Evolutionary conservation across 148 eudicot species (phyloP).

Genomic region (Diospyros lotus): DNA sequence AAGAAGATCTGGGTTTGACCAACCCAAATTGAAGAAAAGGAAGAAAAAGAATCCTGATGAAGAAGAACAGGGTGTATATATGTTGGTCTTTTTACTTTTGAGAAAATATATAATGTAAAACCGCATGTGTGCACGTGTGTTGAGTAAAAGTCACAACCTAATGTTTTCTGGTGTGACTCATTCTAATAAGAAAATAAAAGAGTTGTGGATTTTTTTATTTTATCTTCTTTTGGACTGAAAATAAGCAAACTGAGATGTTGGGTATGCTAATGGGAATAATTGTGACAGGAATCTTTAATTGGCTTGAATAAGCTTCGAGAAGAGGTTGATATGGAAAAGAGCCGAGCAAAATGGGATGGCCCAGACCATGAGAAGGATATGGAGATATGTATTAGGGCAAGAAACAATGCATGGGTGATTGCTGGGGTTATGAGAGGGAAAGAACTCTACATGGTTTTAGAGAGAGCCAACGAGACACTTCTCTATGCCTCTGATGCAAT

Average conservation of each 20-base stretch:
- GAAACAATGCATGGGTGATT: conserved; percentile 90
- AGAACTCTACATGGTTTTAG: conserved; percentile 90
- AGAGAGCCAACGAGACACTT: conserved; percentile 89
- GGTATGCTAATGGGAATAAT: background rate
- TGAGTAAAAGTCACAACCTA: background rate
- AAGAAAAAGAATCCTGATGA: too few relatives aligned
- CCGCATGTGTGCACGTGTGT: too few relatives aligned
- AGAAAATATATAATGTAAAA: too few relatives aligned
- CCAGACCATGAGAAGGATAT: conserved; percentile 60
- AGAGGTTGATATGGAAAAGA: conserved; percentile 79
- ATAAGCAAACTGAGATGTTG: background rate
- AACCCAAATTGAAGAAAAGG: too few relatives aligned
- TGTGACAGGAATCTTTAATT: conserved; percentile 75
- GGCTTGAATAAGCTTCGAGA: conserved; percentile 79
- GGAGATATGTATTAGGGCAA: conserved; percentile 82
- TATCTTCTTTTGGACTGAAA: background rate
- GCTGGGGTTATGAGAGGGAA: conserved; percentile 76
- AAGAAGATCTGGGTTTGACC: too few relatives aligned
- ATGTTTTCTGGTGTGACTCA: background rate
- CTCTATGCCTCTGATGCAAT: conserved; percentile 88
- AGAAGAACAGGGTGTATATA: too few relatives aligned
- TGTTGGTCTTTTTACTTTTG: too few relatives aligned
- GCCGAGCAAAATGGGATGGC: conserved; percentile 52
- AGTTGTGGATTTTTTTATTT: conserved; percentile 1
- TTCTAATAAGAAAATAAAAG: background rate